These are phyloP conservation scores for Septoria linicola DNA, from an alignment of 2,329 filamentous ascomycete species.

Conservation along the genomic window DNA sequence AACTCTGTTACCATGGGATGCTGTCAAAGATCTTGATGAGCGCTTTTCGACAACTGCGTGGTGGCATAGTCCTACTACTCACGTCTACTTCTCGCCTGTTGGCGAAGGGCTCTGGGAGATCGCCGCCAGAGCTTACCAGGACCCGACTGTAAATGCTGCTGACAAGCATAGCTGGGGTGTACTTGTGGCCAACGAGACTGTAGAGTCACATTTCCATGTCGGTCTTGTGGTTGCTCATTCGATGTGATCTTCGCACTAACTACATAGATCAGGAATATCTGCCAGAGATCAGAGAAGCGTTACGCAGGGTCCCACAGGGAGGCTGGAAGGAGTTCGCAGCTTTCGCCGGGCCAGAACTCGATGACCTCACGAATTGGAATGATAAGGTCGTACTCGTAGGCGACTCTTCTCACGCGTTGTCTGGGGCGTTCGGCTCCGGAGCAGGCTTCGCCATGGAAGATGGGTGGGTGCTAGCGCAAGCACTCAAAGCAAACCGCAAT, in stretches of 20 bases:
- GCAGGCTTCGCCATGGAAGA: slow-evolving; percentile 50
- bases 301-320: slow-evolving; percentile 41
- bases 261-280: slow-evolving; percentile 41
- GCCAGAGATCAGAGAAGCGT: slow-evolving; percentile 42
- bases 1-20: slow-evolving; percentile 41
- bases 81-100: slow-evolving; percentile 46
- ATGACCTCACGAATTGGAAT: slow-evolving; percentile 42
- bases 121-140: slow-evolving; percentile 23
- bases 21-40: slow-evolving; percentile 35
- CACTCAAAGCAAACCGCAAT: slow-evolving; percentile 25
- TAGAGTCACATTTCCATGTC: slow-evolving; percentile 41
- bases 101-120: slow-evolving; percentile 34
- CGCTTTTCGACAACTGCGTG: slow-evolving; percentile 42
- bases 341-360: slow-evolving; percentile 49
- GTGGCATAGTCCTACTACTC: slow-evolving; percentile 48
- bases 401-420: slow-evolving; percentile 53
- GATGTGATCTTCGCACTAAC: slow-evolving; percentile 30
- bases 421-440: slow-evolving; percentile 43
- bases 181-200: slow-evolving; percentile 39
- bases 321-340: slow-evolving; percentile 51
- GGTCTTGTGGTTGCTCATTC: neutral
- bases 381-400: slow-evolving; percentile 53
- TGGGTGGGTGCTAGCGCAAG: slow-evolving; percentile 46
- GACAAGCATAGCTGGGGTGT: slow-evolving; percentile 42
- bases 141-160: slow-evolving; percentile 15